Evolutionary conservation across 768 basidiomycete genomes (phyloP), one percentile per base, ranked within the genome.

Genomic region (Fomitopsis serialis): DNA sequence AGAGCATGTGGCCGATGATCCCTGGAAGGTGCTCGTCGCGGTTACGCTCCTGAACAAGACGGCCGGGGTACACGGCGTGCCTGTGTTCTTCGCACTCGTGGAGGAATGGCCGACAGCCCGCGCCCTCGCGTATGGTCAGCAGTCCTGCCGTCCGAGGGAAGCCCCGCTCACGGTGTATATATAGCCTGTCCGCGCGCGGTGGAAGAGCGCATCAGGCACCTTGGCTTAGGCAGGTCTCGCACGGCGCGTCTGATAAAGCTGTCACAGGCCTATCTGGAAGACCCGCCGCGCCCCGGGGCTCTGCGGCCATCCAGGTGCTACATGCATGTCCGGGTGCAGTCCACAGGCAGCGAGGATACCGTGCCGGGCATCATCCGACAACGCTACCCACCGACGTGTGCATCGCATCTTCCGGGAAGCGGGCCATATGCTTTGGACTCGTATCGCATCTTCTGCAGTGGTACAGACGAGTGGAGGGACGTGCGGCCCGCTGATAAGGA

Each of bases 351-450:
- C 10, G 23, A 45, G 23, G 11, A 74, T 75, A 10, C 67, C 60
- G 32, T 53, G 29, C 62, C 32, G 15, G 52, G 32, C 35, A 52
- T 48, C 45, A 57, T 53, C 67, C 63, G 59, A 60, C 58, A 45
- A 52, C 58, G 63, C 42, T 82, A 81, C 56, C 74, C 76, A 1
- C 62, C 69, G 6, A 81, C 79, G 10, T 70, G 77, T 11, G 68
- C 82, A 50, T 79, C 80, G 37, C 77, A 82, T 59, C 74, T 84
- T 24, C 81, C 84, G 0, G 87, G 87, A 0, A 73, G 82, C 1
- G 87, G 89, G 0, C 70, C 72, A 2, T 91, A 90, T 55, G 89
- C 89, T 1, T 73, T 87, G 1, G 88, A 90, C 63, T 88, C 84
- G 4, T 87, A 87, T 60, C 76, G 85, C 37, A 87, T 90, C 19